These are phyloP conservation scores for Phytophthora agathidicida DNA, from an alignment of 352 stramenopile genomes.

Conservation along the genomic window DNA sequence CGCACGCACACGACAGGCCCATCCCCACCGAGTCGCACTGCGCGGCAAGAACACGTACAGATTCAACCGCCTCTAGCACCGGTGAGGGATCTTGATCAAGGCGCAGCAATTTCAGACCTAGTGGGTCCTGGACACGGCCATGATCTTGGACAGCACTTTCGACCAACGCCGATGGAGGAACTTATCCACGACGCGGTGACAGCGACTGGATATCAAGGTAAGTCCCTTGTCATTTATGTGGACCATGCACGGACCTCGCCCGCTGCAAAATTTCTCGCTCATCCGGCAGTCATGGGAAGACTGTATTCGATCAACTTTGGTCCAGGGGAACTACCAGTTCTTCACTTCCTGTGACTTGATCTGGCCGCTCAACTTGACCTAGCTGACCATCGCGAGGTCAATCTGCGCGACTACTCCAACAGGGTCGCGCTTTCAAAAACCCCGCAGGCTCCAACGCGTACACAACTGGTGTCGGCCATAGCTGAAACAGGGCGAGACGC, in stretches of 20 bases:
- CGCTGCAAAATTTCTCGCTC: neutral
- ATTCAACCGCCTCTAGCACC: no score
- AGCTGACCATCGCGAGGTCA: neutral
- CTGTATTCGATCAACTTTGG: conserved; percentile 3
- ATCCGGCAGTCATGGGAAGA: neutral
- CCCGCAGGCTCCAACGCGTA: no score
- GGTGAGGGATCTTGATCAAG: no score
- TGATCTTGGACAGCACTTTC: no score
- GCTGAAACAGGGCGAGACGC: no score
- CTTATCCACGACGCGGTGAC: conserved; percentile 2
- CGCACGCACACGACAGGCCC: no score
- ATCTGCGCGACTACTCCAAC: neutral
- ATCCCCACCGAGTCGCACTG: no score
- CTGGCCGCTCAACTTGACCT: neutral
- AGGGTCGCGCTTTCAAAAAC: neutral
- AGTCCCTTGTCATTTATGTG: conserved; percentile 1
- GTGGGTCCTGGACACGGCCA: no score
- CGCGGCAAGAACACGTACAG: no score
- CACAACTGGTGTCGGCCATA: no score
- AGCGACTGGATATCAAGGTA: neutral
- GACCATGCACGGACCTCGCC: conserved; percentile 2
- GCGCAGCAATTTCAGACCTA: no score
- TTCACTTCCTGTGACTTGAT: conserved; percentile 1
- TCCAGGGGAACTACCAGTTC: neutral
- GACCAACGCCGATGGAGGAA: no score